Conservation (phyloP, 768 basidiomycete species). For the Lactifluus hygrophoroides region DNA sequence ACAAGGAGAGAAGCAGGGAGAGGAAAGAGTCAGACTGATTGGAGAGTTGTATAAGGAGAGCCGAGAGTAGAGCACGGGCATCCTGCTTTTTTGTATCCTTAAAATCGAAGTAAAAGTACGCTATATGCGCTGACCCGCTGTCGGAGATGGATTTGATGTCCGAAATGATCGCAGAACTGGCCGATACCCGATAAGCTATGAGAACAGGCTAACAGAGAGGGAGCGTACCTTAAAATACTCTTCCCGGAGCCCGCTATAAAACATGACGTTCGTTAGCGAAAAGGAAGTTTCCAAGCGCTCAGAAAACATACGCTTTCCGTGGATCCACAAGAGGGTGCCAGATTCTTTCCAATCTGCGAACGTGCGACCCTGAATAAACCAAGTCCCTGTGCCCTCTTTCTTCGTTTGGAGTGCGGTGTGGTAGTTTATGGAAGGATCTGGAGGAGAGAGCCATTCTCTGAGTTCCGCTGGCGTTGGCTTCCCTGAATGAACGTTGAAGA, state of each 20-base stretch:
- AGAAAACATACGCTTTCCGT: background rate
- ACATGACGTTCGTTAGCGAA: too few relatives aligned
- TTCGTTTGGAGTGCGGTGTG: background rate
- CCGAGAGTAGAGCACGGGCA: background rate
- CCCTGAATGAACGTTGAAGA: background rate
- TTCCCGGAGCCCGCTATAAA: conserved; percentile 5
- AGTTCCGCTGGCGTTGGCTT: background rate
- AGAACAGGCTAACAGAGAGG: accelerated
- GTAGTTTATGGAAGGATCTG: conserved; percentile 31
- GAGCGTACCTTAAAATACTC: background rate
- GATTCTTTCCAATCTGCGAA: background rate
- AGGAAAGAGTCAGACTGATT: background rate
- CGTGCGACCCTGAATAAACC: background rate
- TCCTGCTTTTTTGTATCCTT: too few relatives aligned
- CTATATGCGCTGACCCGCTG: background rate
- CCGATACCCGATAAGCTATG: background rate
- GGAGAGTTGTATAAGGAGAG: background rate
- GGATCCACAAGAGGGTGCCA: background rate
- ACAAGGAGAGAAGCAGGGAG: background rate
- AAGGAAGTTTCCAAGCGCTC: too few relatives aligned
- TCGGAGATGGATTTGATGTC: background rate
- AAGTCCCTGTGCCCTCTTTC: background rate
- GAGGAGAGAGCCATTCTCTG: background rate
- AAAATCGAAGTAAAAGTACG: too few relatives aligned
- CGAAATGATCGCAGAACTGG: background rate